These are phyloP conservation scores for Phytopythium cucurbitacearum DNA, from an alignment of 352 stramenopile genomes.

Conservation along the genomic window DNA sequence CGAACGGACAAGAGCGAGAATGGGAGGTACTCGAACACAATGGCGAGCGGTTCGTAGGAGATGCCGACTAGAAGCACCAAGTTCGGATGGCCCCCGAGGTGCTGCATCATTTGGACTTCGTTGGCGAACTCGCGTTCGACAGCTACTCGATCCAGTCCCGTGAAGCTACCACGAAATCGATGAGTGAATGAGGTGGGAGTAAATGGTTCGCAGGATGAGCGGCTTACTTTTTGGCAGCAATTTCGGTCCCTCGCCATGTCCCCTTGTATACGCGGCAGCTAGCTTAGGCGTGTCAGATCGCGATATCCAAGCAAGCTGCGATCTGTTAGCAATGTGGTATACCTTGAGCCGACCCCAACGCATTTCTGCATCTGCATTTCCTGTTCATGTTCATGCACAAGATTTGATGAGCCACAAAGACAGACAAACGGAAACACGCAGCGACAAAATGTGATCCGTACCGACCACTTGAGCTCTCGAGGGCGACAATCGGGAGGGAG, in stretches of 20 bases:
- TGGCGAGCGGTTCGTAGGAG: constrained; percentile 48
- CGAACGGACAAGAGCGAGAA: constrained; percentile 71
- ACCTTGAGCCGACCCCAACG: constrained; percentile 73
- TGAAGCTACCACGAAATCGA: constrained; percentile 33
- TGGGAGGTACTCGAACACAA: constrained; percentile 73
- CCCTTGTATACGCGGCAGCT: constrained; percentile 79
- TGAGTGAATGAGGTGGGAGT: neutral
- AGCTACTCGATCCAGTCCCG: constrained; percentile 26
- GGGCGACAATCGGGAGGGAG: neutral
- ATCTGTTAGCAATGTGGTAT: neutral
- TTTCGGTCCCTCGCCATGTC: constrained; percentile 66
- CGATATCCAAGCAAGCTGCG: too few species aligned
- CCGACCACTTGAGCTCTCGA: neutral
- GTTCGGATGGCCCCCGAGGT: constrained; percentile 58
- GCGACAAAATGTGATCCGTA: neutral
- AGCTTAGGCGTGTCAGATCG: neutral
- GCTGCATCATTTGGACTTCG: constrained; percentile 69
- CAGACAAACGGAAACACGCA: too few species aligned
- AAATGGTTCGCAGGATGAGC: neutral
- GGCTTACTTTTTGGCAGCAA: constrained; percentile 72
- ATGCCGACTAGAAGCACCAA: constrained; percentile 68
- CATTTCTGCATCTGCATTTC: constrained; percentile 42
- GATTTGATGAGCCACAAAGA: neutral
- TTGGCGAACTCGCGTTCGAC: constrained; percentile 75
- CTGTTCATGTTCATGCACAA: constrained; percentile 17